Conservation (phyloP, 305 asterid species). For the Striga hermonthica region DNA sequence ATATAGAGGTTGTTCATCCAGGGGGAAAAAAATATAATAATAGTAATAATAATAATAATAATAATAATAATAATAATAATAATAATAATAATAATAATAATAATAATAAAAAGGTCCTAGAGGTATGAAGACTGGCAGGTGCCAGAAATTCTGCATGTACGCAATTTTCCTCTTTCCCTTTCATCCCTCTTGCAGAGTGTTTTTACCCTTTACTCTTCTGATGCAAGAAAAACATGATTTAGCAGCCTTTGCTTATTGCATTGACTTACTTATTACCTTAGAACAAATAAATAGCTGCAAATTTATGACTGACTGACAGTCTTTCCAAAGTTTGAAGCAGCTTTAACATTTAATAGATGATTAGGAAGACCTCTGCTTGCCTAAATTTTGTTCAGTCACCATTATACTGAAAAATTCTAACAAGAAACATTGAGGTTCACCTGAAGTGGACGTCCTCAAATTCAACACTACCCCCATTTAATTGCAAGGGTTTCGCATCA, state of each 20-base stretch:
- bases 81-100: no score
- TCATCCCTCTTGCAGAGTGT: constrained; percentile 8
- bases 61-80: no score
- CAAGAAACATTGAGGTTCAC: constrained; percentile 38
- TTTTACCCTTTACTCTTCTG: no score
- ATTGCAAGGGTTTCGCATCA: constrained; percentile 68
- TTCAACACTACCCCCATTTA: constrained; percentile 69
- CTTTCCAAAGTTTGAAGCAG: neutral
- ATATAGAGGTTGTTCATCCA: no score
- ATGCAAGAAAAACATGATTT: neutral
- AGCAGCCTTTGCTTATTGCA: constrained; percentile 5
- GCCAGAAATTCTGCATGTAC: constrained; percentile 20
- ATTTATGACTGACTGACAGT: neutral
- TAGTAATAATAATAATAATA: no score
- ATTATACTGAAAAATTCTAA: constrained; percentile 17
- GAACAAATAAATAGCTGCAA: constrained; percentile 24
- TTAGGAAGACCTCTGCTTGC: constrained; percentile 11
- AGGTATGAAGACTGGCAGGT: constrained; percentile 17
- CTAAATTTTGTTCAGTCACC: constrained; percentile 1
- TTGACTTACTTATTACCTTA: neutral
- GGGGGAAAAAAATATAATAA: no score
- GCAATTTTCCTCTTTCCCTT: neutral
- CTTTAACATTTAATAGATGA: constrained; percentile 17
- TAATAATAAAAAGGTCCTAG: no score
- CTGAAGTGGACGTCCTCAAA: constrained; percentile 92